Evolutionary conservation across 352 stramenopile species (phyloP).

Genomic region (Pythium graminicola): DNA sequence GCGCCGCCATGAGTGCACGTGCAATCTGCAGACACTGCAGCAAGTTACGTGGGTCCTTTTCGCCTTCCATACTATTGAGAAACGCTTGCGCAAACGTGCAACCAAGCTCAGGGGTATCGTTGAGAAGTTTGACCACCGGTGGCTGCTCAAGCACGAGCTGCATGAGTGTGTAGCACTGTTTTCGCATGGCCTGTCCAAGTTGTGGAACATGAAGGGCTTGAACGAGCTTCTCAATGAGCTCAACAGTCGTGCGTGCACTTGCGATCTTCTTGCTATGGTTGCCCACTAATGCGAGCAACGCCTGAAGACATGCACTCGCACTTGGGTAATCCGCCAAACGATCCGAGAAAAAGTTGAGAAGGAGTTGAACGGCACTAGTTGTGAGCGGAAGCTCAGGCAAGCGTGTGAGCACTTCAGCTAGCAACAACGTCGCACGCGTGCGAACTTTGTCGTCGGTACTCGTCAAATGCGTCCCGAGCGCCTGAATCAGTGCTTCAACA

Average conservation of each 20-base stretch:
- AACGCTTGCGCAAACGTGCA: constrained; percentile 65
- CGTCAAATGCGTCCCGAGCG: constrained; percentile 64
- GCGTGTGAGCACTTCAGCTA: constrained; percentile 83
- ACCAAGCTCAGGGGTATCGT: constrained; percentile 26
- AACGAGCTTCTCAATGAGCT: constrained; percentile 60
- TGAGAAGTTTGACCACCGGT: constrained; percentile 47
- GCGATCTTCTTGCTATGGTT: constrained; percentile 59
- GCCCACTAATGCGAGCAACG: constrained; percentile 62
- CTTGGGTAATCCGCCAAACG: constrained; percentile 81
- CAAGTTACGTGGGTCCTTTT: constrained; percentile 87
- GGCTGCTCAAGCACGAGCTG: constrained; percentile 60
- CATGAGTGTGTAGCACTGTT: constrained; percentile 80
- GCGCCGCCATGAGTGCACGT: constrained; percentile 44
- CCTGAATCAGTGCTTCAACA: constrained; percentile 77
- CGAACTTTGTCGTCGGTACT: constrained; percentile 75
- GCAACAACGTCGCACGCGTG: constrained; percentile 69
- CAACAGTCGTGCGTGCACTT: constrained; percentile 38
- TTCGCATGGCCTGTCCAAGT: constrained; percentile 78
- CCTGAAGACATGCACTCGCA: constrained; percentile 66
- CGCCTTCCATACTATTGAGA: constrained; percentile 78
- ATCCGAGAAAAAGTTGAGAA: constrained; percentile 82
- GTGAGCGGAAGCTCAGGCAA: constrained; percentile 80
- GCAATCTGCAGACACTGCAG: constrained; percentile 74
- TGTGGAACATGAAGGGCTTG: constrained; percentile 69
- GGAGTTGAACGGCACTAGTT: constrained; percentile 57